Evolutionary conservation across 2,329 filamentous ascomycete genomes (phyloP), one percentile per base, ranked within the genome.

Genomic region (Diplodia sapinea): DNA sequence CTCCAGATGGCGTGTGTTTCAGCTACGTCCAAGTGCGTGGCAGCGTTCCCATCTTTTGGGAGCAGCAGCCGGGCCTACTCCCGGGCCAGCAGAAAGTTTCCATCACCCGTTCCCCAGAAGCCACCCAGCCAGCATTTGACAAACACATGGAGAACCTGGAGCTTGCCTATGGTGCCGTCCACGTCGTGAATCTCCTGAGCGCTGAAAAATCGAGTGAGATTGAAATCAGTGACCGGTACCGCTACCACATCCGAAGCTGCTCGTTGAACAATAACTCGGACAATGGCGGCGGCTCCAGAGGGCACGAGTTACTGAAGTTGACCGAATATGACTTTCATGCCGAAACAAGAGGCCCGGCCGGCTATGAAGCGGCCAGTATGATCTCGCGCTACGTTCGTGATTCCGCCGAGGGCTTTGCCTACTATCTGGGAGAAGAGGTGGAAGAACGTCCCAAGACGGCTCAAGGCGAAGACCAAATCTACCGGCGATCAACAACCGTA

Each of bases 281-380:
- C 23, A 83, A 86, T 43, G 82, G 83, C 33, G 83, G 73, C 11
- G 74, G 85, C 2, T 80, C 69, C 52, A 63, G 82, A 47, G 91
- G 93, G 69, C 92, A 94, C 74, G 87, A 91, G 57, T 84, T 97
- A 47, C 80, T 98, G 36, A 87, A 87, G 70, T 86, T 90, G 68
- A 96, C 94, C 0, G 92, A 97, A 74, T 99, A 95, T 75, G 95
- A 99, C 79, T 98, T 99, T 69, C 94, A 98, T 75, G 94, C 94
- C 3, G 93, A 98, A 78, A 97, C 95, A 1, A 91, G 91, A 74
- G 92, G 91, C 0, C 90, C 92, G 0, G 86, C 87, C 67, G 94
- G 94, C 3, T 98, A 97, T 75, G 93, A 96, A 77, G 93, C 92
- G 67, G 95, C 94, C n/a, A 89, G 87, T 72, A 88, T 91, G 72